These are phyloP conservation scores for Solanum hybrid DNA, from an alignment of 305 asterid genomes.

Conservation along the genomic window DNA sequence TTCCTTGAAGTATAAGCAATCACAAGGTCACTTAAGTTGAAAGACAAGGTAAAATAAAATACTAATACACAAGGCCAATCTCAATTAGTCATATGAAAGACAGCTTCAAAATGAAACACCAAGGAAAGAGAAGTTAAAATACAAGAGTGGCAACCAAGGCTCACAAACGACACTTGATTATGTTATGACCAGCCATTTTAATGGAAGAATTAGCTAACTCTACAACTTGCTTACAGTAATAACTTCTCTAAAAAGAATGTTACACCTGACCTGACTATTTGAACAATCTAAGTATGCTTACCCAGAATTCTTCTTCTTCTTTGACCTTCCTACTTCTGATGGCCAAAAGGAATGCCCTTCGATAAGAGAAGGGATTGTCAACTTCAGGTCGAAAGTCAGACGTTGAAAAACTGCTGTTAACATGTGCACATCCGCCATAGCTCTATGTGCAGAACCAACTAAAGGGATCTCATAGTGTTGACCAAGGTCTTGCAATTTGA, in stretches of 20 bases:
- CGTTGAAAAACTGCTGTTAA: slow-evolving; percentile 61
- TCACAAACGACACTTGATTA: neutral
- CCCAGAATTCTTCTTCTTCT: slow-evolving; percentile 25
- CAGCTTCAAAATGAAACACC: neutral
- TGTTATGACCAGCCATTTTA: neutral
- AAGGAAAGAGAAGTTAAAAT: neutral
- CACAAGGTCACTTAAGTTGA: no score
- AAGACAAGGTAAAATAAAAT: neutral
- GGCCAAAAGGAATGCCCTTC: slow-evolving; percentile 34
- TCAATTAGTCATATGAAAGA: neutral
- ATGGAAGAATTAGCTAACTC: neutral
- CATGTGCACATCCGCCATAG: slow-evolving; percentile 62
- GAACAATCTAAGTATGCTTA: neutral
- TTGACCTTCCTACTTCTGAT: slow-evolving; percentile 12
- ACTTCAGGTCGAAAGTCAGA: slow-evolving; percentile 49
- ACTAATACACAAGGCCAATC: neutral
- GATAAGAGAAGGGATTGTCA: slow-evolving; percentile 41
- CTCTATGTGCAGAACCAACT: slow-evolving; percentile 72
- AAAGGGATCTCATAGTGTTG: slow-evolving; percentile 47
- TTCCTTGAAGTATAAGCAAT: no score
- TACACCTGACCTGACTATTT: neutral
- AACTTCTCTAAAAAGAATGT: neutral
- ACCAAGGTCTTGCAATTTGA: slow-evolving; percentile 50
- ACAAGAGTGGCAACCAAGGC: slow-evolving; percentile 1
- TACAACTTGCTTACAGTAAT: neutral